phyloP scores from a whole-genome alignment of 148 eudicot species.

The Persicaria maculosa region DNA sequence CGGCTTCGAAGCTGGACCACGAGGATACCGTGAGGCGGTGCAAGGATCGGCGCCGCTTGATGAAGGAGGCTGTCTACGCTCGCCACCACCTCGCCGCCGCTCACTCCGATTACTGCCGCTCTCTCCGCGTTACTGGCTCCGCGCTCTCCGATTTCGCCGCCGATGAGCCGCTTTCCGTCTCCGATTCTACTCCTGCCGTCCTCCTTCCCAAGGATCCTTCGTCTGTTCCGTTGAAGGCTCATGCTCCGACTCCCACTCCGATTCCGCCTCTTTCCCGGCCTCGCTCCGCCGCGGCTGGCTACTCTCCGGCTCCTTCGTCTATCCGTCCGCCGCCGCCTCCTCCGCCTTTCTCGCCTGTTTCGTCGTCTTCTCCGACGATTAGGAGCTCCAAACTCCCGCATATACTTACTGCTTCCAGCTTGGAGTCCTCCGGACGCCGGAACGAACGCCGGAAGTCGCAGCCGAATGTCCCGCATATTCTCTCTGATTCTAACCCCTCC shows the following conservation, averaged over 20 bases:
- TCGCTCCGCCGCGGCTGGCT: slow-evolving; percentile 11
- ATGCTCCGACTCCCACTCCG: not conserved
- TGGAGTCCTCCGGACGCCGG: slow-evolving; percentile 11
- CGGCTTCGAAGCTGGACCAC: slow-evolving; percentile 83
- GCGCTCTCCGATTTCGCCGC: slow-evolving; percentile 71
- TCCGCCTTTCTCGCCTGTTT: slow-evolving; percentile 16
- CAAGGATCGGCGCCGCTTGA: slow-evolving; percentile 84
- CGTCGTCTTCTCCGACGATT: slow-evolving; percentile 13
- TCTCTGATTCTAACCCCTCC: slow-evolving; percentile 60
- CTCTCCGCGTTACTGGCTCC: slow-evolving; percentile 70
- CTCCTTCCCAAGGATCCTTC: slow-evolving; percentile 28
- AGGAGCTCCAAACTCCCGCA: slow-evolving; percentile 40
- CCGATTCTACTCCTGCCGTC: slow-evolving; percentile 69
- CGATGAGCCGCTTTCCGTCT: slow-evolving; percentile 75
- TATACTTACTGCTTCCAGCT: slow-evolving; percentile 27
- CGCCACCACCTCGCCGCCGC: slow-evolving; percentile 99
- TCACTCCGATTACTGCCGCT: slow-evolving; percentile 85
- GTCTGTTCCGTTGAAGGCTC: slow-evolving; percentile 11
- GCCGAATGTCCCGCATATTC: slow-evolving; percentile 40
- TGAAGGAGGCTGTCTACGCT: slow-evolving; percentile 75
- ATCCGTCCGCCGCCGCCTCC: slow-evolving; percentile 25
- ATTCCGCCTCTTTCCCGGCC: not conserved
- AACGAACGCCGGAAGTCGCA: slow-evolving; percentile 18
- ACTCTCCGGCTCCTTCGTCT: slow-evolving; percentile 12
- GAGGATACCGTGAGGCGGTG: slow-evolving; percentile 98